Conservation (phyloP, 495 filamentous ascomycete species). For the Chaetomium tenue region DNA sequence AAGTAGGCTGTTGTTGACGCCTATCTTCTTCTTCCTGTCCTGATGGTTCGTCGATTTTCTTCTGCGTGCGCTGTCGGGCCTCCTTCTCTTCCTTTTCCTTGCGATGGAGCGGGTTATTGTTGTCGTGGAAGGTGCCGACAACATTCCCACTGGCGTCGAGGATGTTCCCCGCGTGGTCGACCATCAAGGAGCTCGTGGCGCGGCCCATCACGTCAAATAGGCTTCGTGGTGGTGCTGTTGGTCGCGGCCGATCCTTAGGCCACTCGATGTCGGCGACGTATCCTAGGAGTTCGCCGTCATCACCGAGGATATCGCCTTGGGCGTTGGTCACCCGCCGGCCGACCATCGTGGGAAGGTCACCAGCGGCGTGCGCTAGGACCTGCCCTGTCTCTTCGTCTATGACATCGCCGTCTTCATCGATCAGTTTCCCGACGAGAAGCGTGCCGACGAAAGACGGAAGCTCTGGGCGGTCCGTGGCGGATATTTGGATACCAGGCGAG, state of each 20-base stretch:
- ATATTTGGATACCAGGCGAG: slow-evolving; percentile 26
- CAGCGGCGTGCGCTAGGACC: slow-evolving; percentile 46
- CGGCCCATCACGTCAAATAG: slow-evolving; percentile 40
- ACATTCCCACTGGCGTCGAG: slow-evolving; percentile 44
- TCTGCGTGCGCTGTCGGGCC: background rate
- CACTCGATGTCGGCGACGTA: slow-evolving; percentile 49
- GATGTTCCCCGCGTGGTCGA: slow-evolving; percentile 49
- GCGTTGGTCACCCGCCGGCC: slow-evolving; percentile 44
- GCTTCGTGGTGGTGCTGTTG: slow-evolving; percentile 26
- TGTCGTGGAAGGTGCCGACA: slow-evolving; percentile 47
- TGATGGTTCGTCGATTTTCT: background rate
- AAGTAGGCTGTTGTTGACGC: background rate
- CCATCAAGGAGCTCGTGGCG: slow-evolving; percentile 40
- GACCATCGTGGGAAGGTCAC: slow-evolving; percentile 49
- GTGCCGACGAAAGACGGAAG: slow-evolving; percentile 44
- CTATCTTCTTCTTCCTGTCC: background rate
- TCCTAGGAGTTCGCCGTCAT: slow-evolving; percentile 46
- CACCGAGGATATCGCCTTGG: slow-evolving; percentile 46
- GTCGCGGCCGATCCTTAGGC: slow-evolving; percentile 13
- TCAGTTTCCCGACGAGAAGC: slow-evolving; percentile 67
- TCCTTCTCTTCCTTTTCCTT: slow-evolving; percentile 29
- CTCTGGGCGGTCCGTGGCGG: slow-evolving; percentile 24
- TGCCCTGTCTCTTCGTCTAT: slow-evolving; percentile 57
- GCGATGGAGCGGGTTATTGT: slow-evolving; percentile 36
- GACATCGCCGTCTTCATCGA: slow-evolving; percentile 72